Conservation (phyloP, 2,329 filamentous ascomycete species). For the Alternaria angustiovoidea region DNA sequence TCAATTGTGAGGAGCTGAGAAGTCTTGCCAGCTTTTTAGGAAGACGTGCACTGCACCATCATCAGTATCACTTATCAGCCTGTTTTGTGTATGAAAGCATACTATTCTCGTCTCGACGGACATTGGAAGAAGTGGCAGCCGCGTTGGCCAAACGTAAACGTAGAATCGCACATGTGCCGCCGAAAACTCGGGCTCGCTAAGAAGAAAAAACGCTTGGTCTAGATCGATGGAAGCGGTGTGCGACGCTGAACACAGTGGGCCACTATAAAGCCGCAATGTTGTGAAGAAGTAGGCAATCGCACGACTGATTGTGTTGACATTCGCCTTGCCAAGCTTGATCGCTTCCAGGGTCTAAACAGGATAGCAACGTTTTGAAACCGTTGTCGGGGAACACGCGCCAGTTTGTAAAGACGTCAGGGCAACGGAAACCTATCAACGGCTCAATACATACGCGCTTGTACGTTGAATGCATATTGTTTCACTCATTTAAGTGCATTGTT, state of each 20-base stretch:
- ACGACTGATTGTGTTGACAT: slow-evolving; percentile 14
- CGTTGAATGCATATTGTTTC: background rate
- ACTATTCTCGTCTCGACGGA: slow-evolving; percentile 39
- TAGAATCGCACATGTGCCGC: slow-evolving; percentile 42
- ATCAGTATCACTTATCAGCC: background rate
- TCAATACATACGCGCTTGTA: background rate
- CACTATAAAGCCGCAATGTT: slow-evolving; percentile 9
- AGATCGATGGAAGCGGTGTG: slow-evolving; percentile 10
- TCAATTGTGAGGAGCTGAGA: slow-evolving; percentile 34
- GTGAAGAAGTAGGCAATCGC: slow-evolving; percentile 12
- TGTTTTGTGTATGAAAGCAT: slow-evolving; percentile 7
- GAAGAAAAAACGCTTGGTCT: slow-evolving; percentile 10
- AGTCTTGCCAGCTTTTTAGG: slow-evolving; percentile 37
- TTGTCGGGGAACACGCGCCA: background rate
- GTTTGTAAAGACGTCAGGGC: background rate
- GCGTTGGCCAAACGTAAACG: slow-evolving; percentile 46
- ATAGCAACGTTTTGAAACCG: slow-evolving; percentile 20
- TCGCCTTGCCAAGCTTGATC: slow-evolving; percentile 41
- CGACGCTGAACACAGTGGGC: background rate
- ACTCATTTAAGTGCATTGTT: background rate
- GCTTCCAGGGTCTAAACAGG: slow-evolving; percentile 41
- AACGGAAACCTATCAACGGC: background rate
- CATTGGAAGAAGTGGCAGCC: slow-evolving; percentile 47
- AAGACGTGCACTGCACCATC: slow-evolving; percentile 31
- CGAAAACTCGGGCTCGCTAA: slow-evolving; percentile 12